Percentiles rank a stretch among this genome's conserved stretches.
Conservation (phyloP, 805 yeast genomes). For the Kodamaea jinghongensis region DNA sequence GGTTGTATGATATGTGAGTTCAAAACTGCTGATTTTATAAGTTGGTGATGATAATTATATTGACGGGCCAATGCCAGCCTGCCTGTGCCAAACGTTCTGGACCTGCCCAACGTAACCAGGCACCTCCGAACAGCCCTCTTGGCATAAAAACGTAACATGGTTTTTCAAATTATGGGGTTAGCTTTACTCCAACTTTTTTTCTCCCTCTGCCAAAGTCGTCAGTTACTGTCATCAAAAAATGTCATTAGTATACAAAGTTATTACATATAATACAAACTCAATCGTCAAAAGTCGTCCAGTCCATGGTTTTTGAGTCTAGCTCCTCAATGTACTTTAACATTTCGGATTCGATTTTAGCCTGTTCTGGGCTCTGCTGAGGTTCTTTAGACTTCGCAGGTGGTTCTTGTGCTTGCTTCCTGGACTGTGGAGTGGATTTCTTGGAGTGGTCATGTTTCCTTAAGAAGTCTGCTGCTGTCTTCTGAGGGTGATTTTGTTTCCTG, state of each 20-base stretch:
- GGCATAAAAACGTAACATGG: not conserved
- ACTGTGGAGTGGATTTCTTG: too few relatives aligned
- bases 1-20: slow-evolving; percentile 11
- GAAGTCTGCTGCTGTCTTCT: too few relatives aligned
- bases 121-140: too few relatives aligned
- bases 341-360: slow-evolving; percentile 16
- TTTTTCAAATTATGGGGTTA: too few relatives aligned
- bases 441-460: too few relatives aligned
- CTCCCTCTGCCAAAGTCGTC: not conserved
- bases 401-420: too few relatives aligned
- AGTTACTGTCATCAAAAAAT: not conserved
- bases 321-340: slow-evolving; percentile 27
- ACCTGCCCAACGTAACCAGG: too few relatives aligned
- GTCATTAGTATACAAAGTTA: not conserved
- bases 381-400: too few relatives aligned
- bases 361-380: slow-evolving; percentile 3
- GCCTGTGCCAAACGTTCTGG: too few relatives aligned
- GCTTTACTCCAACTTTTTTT: not conserved
- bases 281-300: slow-evolving; percentile 36
- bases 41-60: not conserved
- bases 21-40: not conserved
- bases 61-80: slow-evolving; percentile 1
- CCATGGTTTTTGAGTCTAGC: slow-evolving; percentile 25
- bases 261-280: slow-evolving; percentile 8
- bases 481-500: not conserved